Evolutionary conservation across 1,284 basidiomycete genomes (phyloP).

Genomic region (Pseudozyma hubeiensis): DNA sequence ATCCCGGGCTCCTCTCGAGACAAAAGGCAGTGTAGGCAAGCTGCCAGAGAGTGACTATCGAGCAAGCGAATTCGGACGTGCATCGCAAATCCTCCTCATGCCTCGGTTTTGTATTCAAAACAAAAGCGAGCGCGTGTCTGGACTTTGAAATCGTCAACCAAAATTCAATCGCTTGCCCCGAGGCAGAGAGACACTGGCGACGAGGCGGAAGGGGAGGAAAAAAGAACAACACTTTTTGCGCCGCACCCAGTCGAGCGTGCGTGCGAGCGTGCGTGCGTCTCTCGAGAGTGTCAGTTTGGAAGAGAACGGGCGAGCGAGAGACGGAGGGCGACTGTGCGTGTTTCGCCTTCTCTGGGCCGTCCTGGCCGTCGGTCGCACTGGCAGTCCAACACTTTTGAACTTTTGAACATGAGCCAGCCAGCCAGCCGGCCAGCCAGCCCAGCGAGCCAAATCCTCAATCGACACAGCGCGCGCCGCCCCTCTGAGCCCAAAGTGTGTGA

Average conservation of each 20-base stretch:
- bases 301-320: neutral
- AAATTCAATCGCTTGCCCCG: neutral
- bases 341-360: neutral
- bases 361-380: neutral
- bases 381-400: constrained; percentile 41
- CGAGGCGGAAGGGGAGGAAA: neutral
- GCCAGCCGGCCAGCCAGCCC: neutral
- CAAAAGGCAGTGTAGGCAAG: neutral
- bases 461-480: constrained; percentile 1
- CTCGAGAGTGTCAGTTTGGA: constrained; percentile 12
- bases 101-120: constrained; percentile 1
- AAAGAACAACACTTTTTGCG: constrained; percentile 24
- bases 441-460: neutral
- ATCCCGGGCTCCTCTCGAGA: neutral
- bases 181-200: neutral
- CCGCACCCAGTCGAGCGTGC: neutral
- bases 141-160: neutral
- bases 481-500: constrained; percentile 5
- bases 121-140: neutral
- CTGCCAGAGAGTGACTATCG: neutral
- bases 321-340: neutral
- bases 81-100: constrained; percentile 3
- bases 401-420: neutral
- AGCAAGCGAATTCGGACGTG: constrained; percentile 6
- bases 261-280: constrained; percentile 5